phyloP scores from a whole-genome alignment of 202 grass and related monocot species.

The Eragrostis tef region DNA sequence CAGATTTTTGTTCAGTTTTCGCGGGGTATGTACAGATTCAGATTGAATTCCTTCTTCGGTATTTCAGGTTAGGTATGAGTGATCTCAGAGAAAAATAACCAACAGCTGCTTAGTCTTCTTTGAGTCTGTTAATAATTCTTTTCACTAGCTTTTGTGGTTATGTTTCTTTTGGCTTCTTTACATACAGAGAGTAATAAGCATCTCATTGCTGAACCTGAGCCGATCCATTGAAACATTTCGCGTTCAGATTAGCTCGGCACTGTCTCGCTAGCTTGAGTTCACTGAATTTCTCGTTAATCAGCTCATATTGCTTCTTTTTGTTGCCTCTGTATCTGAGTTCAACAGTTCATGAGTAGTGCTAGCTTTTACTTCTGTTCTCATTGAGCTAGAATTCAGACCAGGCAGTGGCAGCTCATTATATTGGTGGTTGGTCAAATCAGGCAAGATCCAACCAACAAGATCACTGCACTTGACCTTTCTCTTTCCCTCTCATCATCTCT shows the following conservation, averaged over 20 bases:
- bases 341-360: constrained; percentile 8
- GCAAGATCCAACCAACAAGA: constrained; percentile 21
- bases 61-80: constrained; percentile 26
- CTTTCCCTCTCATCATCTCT: constrained; percentile 1
- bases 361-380: constrained; percentile 13
- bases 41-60: constrained; percentile 46
- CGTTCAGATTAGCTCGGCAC: not conserved
- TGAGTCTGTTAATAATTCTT: not conserved
- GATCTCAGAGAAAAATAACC: constrained; percentile 36
- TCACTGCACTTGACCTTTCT: not conserved
- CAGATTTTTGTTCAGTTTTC: not conserved
- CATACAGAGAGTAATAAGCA: constrained; percentile 40
- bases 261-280: constrained; percentile 18
- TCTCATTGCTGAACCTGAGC: constrained; percentile 2
- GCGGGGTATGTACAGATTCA: constrained; percentile 14
- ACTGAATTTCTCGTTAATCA: constrained; percentile 12
- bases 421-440: constrained; percentile 28
- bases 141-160: not conserved
- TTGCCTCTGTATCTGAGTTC: constrained; percentile 25
- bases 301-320: not conserved
- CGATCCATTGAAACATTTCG: constrained; percentile 12
- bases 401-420: constrained; percentile 36
- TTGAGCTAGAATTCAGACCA: constrained; percentile 1
- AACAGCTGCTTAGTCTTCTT: constrained; percentile 14
- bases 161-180: not conserved